Evolutionary conservation across 2,329 filamentous ascomycete genomes (phyloP), one percentile per base, ranked within the genome.

Genomic region (Beauveria bassiana): DNA sequence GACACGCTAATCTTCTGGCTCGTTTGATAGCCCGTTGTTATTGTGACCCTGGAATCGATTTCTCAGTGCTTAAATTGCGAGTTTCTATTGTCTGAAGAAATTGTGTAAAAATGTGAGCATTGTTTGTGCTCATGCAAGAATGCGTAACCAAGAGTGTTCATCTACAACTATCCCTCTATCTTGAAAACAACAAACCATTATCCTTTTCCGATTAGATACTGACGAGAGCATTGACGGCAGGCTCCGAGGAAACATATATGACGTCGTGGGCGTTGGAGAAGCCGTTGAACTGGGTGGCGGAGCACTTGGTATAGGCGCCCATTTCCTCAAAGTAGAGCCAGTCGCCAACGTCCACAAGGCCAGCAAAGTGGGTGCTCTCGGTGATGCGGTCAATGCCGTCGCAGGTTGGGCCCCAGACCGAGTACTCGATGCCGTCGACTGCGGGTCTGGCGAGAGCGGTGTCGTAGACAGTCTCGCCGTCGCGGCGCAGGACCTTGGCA

Each of bases 301-400:
- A 97, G 81, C 93, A 98, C 82, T 93, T 96, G 68, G 95, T 98
- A 77, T 99, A 99, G 26, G 95, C 93, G 61, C 95, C 95, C 95
- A 99, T 99, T 64, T 96, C 86, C 78, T 97, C 91, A 76, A 99
- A 99, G 79, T 96, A 99, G 60, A 99, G 82, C 95, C 95, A 99
- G 75, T 99, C 95, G 58, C 95, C 95, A 8, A 96, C 90, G 71
- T 97, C 88, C 49, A 99, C 79, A 53, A 89, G 83, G 59, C 89
- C 86, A 40, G 86, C 78, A 70, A 97, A 91, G 64, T 82, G 84
- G 74, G 90, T 91, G 71, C 87, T 90, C 73, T 91, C 86, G 55
- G 89, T 86, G 76, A 99, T 96, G 74, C 92, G 90, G 76, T 99
- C 95, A 70, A 99, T 98, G 64, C 95, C 93, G 72, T 99, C 95